Evolutionary conservation across 2,329 filamentous ascomycete genomes (phyloP).

Genomic region (Zymoseptoria passerinii): DNA sequence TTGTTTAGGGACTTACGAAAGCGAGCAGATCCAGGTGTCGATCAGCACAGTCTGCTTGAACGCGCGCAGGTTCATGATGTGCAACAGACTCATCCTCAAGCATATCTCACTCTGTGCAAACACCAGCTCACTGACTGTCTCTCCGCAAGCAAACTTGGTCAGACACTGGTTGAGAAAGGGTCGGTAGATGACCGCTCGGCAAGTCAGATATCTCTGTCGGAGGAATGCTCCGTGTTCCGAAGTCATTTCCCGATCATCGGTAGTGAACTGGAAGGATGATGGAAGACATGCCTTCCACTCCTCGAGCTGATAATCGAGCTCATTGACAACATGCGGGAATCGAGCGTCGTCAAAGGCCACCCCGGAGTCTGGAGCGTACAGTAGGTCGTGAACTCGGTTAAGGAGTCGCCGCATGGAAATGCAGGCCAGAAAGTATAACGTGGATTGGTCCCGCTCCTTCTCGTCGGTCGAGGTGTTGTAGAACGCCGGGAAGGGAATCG

Average conservation of each 20-base stretch:
- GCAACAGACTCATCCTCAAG: constrained; percentile 7
- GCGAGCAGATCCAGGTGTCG: constrained; percentile 9
- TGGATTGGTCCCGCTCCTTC: constrained; percentile 5
- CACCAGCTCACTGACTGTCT: not conserved
- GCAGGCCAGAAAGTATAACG: constrained; percentile 10
- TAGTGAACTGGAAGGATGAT: constrained; percentile 3
- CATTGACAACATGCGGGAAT: constrained; percentile 8
- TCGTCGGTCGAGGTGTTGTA: constrained; percentile 5
- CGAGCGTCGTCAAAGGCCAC: constrained; percentile 11
- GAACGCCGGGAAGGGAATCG: constrained; percentile 5
- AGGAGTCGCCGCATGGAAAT: constrained; percentile 12
- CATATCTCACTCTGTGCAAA: constrained; percentile 8
- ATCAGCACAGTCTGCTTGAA: constrained; percentile 10
- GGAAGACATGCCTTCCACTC: constrained; percentile 9
- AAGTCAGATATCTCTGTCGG: constrained; percentile 9
- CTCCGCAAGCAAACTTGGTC: constrained; percentile 3
- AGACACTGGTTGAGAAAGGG: constrained; percentile 9
- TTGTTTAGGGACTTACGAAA: not conserved
- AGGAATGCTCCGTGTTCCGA: constrained; percentile 8
- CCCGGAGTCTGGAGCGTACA: constrained; percentile 8
- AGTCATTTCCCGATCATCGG: not conserved
- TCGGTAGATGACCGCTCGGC: constrained; percentile 9
- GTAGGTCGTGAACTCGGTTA: constrained; percentile 9
- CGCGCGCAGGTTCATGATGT: constrained; percentile 8
- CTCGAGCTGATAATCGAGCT: constrained; percentile 11